A percentile compares a stretch with the other conserved stretches of the same genome.
Conservation (phyloP, 176 grass and related monocot species). For the Miscanthus lutarioriparius region DNA sequence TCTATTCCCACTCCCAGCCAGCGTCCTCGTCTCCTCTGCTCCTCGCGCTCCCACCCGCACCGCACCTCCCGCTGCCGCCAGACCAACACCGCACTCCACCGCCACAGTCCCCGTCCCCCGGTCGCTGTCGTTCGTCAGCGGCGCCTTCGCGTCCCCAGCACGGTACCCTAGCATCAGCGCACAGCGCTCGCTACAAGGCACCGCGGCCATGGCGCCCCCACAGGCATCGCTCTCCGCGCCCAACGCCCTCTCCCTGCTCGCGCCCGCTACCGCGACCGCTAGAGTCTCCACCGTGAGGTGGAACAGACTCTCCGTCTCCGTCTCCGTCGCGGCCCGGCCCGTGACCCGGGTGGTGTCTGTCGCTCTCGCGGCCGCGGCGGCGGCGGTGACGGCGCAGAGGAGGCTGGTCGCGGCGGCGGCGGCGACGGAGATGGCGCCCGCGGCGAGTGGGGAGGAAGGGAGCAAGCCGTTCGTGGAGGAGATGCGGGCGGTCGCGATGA, state of each 20-base stretch:
- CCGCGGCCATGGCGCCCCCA: conserved; percentile 39
- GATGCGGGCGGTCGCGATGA: conserved; percentile 89
- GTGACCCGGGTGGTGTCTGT: not conserved
- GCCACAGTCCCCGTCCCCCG: not conserved
- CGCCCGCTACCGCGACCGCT: not conserved
- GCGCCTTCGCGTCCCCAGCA: conserved; percentile 18
- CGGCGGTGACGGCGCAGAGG: no score
- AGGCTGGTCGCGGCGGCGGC: conserved; percentile 40
- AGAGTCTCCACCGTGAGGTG: conserved; percentile 4
- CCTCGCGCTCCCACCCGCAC: not conserved
- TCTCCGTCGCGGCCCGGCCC: not conserved
- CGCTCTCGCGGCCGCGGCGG: no score
- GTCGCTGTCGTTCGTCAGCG: conserved; percentile 15
- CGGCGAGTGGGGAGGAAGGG: conserved; percentile 35
- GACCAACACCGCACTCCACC: conserved; percentile 45
- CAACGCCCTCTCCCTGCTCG: conserved; percentile 6
- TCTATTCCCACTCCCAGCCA: not conserved
- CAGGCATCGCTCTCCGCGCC: conserved; percentile 30
- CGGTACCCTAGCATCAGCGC: conserved; percentile 10
- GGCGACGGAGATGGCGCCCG: conserved; percentile 52
- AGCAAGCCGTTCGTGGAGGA: conserved; percentile 80
- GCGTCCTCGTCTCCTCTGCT: not conserved
- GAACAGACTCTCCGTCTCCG: not conserved
- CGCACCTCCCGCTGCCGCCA: not conserved
- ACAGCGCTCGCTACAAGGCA: conserved; percentile 17